Base-by-base conservation (phyloP, 768 basidiomycete species). In the Cystofilobasidium macerans region DNA sequence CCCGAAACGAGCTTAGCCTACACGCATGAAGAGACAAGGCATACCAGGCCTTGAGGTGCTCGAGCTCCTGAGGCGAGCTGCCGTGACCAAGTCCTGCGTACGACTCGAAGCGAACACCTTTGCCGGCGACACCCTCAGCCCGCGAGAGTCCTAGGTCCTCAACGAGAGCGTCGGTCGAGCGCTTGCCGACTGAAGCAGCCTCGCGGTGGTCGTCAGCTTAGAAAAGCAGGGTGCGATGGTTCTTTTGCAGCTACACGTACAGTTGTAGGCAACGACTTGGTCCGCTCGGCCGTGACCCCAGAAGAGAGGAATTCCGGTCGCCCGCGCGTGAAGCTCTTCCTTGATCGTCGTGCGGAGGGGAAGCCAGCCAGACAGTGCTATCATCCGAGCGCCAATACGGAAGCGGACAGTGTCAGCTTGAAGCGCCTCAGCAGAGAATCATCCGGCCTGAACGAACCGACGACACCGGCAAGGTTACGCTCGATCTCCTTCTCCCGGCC, bases 201-300 rank as follows among this genome's bases (percentile, higher is more conserved):
- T 4, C 13, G 47, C 57, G 16, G 22, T 28, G 32, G 12, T 32
- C n/a, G 61, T 61, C 40, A 60, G 51, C 24, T 22, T 24, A n/a
- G 32, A 20, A 24, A 16, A 14, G 40, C 9, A 48, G 12, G 24
- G 51, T 13, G 32, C 33, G 14, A 45, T 12, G 24, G 32, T 14
- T 12, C 53, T n/a, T 35, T 32, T n/a, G 24, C 48, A 26, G 51
- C 32, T 22, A 51, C 28, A 71, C 75, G 67, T 63, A 76, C 84
- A 79, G 32, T 80, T 69, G 70, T 79, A 80, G 65, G 80, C 80
- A 62, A 95, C 85, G 28, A 94, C 79, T 9, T 82, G 84, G 76
- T 97, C 92, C 20, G 75, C 79, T 8, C 79, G 81, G 28, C 91
- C 91, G 69, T 91, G 88, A 16, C 87, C 92, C 84, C 88, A 88